A percentile compares a stretch with the other conserved stretches of the same genome.
phyloP scores from a whole-genome alignment of 192 early-diverging fungal genomes.

The Umbelopsis vinacea region DNA sequence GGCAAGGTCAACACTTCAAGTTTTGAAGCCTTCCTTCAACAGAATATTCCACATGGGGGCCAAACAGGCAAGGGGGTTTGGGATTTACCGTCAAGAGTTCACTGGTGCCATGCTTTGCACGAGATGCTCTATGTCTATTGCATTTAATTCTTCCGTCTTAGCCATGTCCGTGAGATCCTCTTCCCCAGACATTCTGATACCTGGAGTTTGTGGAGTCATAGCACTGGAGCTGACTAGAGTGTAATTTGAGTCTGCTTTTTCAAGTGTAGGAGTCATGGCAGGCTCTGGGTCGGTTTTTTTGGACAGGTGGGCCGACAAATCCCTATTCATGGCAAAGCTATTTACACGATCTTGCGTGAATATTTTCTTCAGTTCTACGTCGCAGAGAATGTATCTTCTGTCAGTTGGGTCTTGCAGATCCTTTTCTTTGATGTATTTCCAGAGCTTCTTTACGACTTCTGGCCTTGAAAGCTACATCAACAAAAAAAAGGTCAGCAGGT shows the following conservation, averaged over 20 bases:
- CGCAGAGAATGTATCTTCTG: constrained; percentile 57
- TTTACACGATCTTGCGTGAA: constrained; percentile 57
- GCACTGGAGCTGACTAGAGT: background rate
- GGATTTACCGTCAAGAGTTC: background rate
- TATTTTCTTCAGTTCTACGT: constrained; percentile 50
- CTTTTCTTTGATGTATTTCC: constrained; percentile 64
- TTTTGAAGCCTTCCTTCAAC: background rate
- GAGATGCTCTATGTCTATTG: constrained; percentile 1
- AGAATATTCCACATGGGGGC: background rate
- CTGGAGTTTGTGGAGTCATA: constrained; percentile 23
- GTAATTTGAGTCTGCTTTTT: constrained; percentile 1
- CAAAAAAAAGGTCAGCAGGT: background rate
- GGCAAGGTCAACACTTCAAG: background rate
- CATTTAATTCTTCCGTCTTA: background rate
- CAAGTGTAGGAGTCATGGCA: background rate
- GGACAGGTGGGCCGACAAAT: constrained; percentile 57
- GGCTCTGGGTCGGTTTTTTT: constrained; percentile 37
- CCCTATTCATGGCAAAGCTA: constrained; percentile 65
- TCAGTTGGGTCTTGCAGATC: constrained; percentile 59
- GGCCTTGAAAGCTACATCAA: constrained; percentile 55
- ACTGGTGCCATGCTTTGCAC: constrained; percentile 18
- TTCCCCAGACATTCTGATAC: constrained; percentile 19
- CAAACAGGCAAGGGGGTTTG: too few species aligned
- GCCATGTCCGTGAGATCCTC: background rate
- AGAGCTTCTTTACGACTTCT: constrained; percentile 64